Evolutionary conservation across 1,139 yeast species (phyloP).

Genomic region (Geotrichum fermentans): DNA sequence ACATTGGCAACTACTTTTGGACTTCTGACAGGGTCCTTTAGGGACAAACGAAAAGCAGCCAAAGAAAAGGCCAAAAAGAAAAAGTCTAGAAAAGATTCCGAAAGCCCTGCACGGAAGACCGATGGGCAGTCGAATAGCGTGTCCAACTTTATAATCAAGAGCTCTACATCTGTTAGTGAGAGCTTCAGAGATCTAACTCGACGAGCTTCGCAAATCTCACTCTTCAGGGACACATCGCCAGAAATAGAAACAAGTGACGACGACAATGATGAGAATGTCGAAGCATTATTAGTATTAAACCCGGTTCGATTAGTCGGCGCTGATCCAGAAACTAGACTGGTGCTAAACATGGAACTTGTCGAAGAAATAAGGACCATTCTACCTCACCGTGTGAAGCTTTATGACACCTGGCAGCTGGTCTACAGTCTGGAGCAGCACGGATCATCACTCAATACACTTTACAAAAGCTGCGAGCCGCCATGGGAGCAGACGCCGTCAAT

Average conservation of each 20-base stretch:
- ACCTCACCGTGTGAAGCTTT: slow-evolving; percentile 74
- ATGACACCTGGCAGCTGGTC: slow-evolving; percentile 68
- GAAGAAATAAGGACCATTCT: slow-evolving; percentile 66
- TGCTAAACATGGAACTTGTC: slow-evolving; percentile 59
- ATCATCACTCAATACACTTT: slow-evolving; percentile 74
- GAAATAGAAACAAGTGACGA: neutral
- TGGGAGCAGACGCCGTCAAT: slow-evolving; percentile 34
- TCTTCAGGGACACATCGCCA: neutral
- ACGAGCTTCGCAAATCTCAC: slow-evolving; percentile 1
- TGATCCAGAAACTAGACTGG: slow-evolving; percentile 49
- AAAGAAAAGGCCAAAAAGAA: neutral
- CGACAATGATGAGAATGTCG: neutral
- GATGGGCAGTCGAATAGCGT: neutral
- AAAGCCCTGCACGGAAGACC: neutral
- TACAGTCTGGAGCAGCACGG: slow-evolving; percentile 92
- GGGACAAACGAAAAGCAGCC: neutral
- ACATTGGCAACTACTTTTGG: slow-evolving; percentile 10
- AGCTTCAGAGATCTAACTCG: slow-evolving; percentile 7
- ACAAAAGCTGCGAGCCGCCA: slow-evolving; percentile 36
- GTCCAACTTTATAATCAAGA: slow-evolving; percentile 4
- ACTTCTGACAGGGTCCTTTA: slow-evolving; percentile 2
- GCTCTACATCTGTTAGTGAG: slow-evolving; percentile 7
- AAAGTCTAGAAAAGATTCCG: neutral
- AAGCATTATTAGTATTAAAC: slow-evolving; percentile 41
- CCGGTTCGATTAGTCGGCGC: slow-evolving; percentile 55